Evolutionary conservation across 2,329 filamentous ascomycete species (phyloP).

Genomic region (Pseudocercospora fijiensis): DNA sequence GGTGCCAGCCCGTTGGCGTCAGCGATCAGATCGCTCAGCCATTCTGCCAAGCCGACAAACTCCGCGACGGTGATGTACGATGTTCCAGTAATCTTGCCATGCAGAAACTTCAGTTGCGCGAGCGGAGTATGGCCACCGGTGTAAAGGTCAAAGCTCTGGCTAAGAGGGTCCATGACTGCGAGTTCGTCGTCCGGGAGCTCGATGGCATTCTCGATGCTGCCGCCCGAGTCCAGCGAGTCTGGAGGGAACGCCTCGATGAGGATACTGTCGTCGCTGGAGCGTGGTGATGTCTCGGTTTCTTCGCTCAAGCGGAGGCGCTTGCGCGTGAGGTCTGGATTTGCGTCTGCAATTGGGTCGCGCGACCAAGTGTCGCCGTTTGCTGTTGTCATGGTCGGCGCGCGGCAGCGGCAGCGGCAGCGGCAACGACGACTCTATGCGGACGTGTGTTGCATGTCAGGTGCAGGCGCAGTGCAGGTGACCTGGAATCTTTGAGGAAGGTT

Average conservation of each 20-base stretch:
- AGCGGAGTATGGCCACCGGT: background rate
- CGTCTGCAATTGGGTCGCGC: constrained; percentile 48
- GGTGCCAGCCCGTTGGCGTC: constrained; percentile 28
- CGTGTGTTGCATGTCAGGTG: constrained; percentile 8
- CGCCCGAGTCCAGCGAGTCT: constrained; percentile 45
- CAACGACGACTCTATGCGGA: background rate
- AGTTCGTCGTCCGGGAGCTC: constrained; percentile 39
- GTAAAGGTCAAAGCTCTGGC: constrained; percentile 18
- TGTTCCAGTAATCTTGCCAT: background rate
- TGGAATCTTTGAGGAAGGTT: background rate
- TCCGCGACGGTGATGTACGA: background rate
- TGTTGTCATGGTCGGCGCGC: constrained; percentile 24
- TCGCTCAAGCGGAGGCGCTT: constrained; percentile 48
- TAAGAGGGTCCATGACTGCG: constrained; percentile 14
- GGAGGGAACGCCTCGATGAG: constrained; percentile 36
- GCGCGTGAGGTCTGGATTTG: constrained; percentile 46
- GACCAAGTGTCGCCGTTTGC: constrained; percentile 26
- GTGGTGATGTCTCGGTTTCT: constrained; percentile 33
- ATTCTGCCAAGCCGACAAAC: constrained; percentile 10
- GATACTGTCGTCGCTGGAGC: constrained; percentile 28
- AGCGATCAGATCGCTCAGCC: constrained; percentile 23
- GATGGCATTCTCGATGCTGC: constrained; percentile 40
- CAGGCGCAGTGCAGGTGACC: background rate
- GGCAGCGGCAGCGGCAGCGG: background rate
- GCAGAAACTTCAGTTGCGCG: background rate